Evolutionary conservation across 2,329 filamentous ascomycete species (phyloP), one percentile per base, ranked within the genome.

Genomic region (Sphaerulina vaccinii): DNA sequence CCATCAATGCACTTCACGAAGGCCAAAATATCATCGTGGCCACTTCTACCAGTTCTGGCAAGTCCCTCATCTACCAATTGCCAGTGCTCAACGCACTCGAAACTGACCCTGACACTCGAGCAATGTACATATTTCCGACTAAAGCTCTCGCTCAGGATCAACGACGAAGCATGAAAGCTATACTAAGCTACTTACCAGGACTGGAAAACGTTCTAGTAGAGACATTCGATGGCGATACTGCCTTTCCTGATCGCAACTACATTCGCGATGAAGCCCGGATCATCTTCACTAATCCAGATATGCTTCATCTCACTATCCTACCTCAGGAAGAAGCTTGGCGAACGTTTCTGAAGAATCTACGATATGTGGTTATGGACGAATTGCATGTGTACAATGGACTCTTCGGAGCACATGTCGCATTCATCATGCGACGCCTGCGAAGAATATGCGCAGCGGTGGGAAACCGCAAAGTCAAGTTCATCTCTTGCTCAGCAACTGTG

Each of bases 121-220:
- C 93, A 2, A 90, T 99, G 85, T 97, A 96, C 68, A 96, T 99
- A 29, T 99, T 99, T 55, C 93, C 93, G 0, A 99, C 93, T 0
- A 99, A 99, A 71, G 93, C 93, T 1, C 74, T 99, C 13, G 92
- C 93, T 0, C 93, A 99, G 68, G 93, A 99, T 70, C 93, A 99
- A 70, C 84, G 86, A 61, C 81, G 90, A 60, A 96, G 90, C 60
- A 75, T 99, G 67, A 88, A 88, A 63, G 90, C 96, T 47, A 80
- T 97, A 66, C 75, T 97, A 55, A 74, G 80, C 1, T 96, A 87
- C 62, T 88, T 99, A 79, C 81, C 86, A 1, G 85, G 84, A 0
- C 71, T 97, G 18, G 84, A 90, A 65, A 78, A 88, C 36, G 75
- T 84, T 0, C 73, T 95, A 15, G 89, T 96, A 2, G 93, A 96